These are phyloP conservation scores for Carex kokanica DNA, from an alignment of 176 grass and related monocot species.

Conservation along the genomic window DNA sequence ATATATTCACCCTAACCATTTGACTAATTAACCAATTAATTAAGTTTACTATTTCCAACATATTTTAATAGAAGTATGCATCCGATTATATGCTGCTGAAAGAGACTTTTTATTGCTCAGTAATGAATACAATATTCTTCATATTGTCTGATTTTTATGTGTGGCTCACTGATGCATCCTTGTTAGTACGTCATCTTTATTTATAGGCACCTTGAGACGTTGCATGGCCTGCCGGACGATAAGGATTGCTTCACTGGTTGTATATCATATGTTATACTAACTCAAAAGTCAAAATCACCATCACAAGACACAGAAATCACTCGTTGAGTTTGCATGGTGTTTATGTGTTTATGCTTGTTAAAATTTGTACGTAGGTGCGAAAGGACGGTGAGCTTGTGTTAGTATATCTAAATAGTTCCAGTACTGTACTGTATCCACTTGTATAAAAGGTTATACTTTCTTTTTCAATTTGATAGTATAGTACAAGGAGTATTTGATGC, in stretches of 20 bases:
- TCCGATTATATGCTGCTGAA: conserved; percentile 31
- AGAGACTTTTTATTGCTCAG: conserved; percentile 32
- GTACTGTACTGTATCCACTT: background rate
- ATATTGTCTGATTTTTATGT: background rate
- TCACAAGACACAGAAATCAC: background rate
- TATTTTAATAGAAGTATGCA: background rate
- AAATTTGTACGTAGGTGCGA: background rate
- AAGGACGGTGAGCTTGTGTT: background rate
- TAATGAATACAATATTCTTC: conserved; percentile 32
- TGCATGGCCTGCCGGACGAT: background rate
- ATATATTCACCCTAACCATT: too few species aligned
- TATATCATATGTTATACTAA: conserved; percentile 4
- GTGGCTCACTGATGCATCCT: background rate
- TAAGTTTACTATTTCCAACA: too few species aligned
- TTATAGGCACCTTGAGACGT: conserved; percentile 16
- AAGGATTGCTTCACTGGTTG: conserved; percentile 17
- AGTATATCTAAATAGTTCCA: background rate
- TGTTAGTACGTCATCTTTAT: conserved; percentile 12
- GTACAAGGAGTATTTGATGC: background rate
- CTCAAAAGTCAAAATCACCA: background rate
- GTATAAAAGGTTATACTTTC: background rate
- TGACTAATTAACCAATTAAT: too few species aligned
- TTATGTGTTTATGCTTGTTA: background rate
- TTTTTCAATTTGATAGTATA: background rate
- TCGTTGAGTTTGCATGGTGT: background rate